phyloP scores from a whole-genome alignment of 169 alveolate genomes.

The Perkinsus olseni region DNA sequence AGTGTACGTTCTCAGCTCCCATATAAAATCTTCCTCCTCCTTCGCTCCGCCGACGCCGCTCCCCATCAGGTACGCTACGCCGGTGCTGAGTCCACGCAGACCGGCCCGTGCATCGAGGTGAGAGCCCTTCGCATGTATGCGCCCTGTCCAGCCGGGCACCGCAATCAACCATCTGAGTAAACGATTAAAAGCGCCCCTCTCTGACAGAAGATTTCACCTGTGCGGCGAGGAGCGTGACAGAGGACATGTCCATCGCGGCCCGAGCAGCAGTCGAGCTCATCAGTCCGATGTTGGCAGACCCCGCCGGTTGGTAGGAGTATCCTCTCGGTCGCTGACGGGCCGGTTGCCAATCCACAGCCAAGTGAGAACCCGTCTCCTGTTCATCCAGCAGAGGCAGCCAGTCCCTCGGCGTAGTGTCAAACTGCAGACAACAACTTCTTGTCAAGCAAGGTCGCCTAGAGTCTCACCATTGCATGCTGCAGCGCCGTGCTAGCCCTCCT shows the following conservation, averaged over 20 bases:
- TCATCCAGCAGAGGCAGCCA: not conserved
- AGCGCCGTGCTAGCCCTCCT: not conserved
- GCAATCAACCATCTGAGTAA: not conserved
- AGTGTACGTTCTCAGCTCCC: not conserved
- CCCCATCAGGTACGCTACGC: not conserved
- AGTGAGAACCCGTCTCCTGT: no score
- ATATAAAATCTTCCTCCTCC: not conserved
- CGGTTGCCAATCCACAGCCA: not conserved
- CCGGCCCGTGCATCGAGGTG: not conserved
- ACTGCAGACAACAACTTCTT: not conserved
- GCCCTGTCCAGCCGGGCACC: not conserved
- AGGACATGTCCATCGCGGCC: not conserved
- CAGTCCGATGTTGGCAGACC: not conserved
- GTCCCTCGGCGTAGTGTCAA: not conserved
- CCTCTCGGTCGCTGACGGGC: not conserved
- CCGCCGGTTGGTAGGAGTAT: not conserved
- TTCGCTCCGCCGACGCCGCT: not conserved
- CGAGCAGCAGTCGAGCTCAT: not conserved
- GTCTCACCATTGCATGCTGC: not conserved
- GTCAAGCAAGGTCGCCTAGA: not conserved
- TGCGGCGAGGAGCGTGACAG: not conserved
- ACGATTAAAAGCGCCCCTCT: no score
- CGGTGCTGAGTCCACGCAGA: no score
- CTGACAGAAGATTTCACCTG: not conserved
- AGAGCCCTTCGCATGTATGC: not conserved